Evolutionary conservation across 371 early-diverging fungal species (phyloP), one percentile per base, ranked within the genome.

Genomic region (Mucor piriformis): DNA sequence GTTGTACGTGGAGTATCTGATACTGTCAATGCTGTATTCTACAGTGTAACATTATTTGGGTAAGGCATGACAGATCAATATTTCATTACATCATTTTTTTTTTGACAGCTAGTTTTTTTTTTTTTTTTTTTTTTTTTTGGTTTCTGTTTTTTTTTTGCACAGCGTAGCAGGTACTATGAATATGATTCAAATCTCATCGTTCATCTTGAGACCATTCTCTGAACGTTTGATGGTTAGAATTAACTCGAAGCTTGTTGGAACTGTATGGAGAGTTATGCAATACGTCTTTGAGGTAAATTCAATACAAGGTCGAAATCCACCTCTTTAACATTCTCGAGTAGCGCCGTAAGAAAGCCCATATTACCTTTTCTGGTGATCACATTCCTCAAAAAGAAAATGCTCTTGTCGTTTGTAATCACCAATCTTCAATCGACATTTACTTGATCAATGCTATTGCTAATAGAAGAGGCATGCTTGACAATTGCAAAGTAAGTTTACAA

Each of bases 251-350:
- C 63, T 88, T 0, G 81, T 82, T 15, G 85, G 83, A 2, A 69
- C 69, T 21, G 76, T 87, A 54, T 89, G 89, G 89, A 74, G 69
- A 33, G 74, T 80, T 24, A 88, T 89, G 88, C 88, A 88, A 76
- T 72, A 66, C 58, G 67, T 80, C 20, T 76, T 79, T 69, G 79
- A 83, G 67, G 76, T 77, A 61, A 18, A 23, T 42, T 42, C 16
- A 1, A 35, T 32, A 20, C 15, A 8, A 47, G 8, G 37, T 12
- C 37, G 3, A 12, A 13, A 11, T 20, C 2, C 6, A 0, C 20
- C 32, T 50, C 38, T 35, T 8, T 35, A 47, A 47, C 16, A 49
- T 40, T 42, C 18, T 42, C 8, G 2, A n/a, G 44, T 18, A 61
- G 54, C 44, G 57, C 34, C 74, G 74, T 35, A 82, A 84, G 77